phyloP scores from a whole-genome alignment of 345 rosid species.

The Crucihimalaya himalaica region DNA sequence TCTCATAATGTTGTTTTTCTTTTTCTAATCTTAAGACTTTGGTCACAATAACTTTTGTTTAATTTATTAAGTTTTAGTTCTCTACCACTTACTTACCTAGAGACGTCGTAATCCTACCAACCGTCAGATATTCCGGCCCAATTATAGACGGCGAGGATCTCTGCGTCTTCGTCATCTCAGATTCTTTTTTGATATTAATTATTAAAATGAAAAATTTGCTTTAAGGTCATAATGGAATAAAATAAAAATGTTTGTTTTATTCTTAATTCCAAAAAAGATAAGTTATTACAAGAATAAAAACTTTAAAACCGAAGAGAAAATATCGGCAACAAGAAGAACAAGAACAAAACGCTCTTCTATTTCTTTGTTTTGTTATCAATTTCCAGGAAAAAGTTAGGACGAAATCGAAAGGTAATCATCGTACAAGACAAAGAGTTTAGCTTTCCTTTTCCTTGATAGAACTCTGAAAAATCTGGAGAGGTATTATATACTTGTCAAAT shows the following conservation, averaged over 20 bases:
- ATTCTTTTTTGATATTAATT: constrained; percentile 22
- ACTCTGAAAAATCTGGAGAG: neutral
- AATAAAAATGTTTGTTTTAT: neutral
- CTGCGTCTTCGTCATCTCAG: constrained; percentile 35
- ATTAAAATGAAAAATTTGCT: neutral
- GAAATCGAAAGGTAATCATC: constrained; percentile 28
- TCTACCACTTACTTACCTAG: constrained; percentile 35
- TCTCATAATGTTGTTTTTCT: constrained; percentile 25
- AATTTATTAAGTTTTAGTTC: constrained; percentile 19
- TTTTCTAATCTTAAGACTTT: neutral
- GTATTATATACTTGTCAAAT: neutral
- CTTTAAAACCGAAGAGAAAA: constrained; percentile 10
- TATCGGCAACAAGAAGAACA: constrained; percentile 33
- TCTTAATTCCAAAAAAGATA: constrained; percentile 9
- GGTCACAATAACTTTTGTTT: constrained; percentile 24
- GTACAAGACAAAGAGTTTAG: neutral
- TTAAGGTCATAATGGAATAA: constrained; percentile 27
- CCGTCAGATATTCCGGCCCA: constrained; percentile 40
- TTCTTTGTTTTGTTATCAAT: neutral
- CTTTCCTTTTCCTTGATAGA: constrained; percentile 1
- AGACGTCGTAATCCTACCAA: constrained; percentile 44
- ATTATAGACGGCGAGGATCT: constrained; percentile 40
- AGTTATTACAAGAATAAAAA: neutral
- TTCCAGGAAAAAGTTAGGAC: constrained; percentile 18
- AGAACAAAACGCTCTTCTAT: constrained; percentile 25